These are phyloP conservation scores for Phycomyces nitens DNA, from an alignment of 192 early-diverging fungal species.

Conservation along the genomic window DNA sequence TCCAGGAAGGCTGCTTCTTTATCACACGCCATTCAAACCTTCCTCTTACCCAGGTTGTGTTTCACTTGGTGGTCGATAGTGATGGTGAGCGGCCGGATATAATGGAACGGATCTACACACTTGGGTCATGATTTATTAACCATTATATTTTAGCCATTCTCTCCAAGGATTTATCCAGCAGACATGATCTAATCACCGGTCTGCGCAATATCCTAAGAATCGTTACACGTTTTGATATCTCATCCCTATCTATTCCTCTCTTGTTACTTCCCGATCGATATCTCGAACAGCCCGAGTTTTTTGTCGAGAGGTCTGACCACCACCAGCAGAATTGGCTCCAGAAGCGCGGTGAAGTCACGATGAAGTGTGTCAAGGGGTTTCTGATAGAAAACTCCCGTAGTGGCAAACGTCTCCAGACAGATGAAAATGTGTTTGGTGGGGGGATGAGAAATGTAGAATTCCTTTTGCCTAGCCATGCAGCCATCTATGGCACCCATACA, in stretches of 20 bases:
- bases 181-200: conserved; percentile 49
- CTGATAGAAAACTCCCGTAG: conserved; percentile 53
- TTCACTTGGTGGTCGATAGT: conserved; percentile 65
- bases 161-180: conserved; percentile 20
- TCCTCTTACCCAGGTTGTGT: conserved; percentile 67
- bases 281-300: conserved; percentile 24
- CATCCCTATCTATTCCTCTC: conserved; percentile 59
- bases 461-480: conserved; percentile 40
- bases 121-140: no score
- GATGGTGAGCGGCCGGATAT: conserved; percentile 47
- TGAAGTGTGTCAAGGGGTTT: conserved; percentile 53
- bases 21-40: conserved; percentile 75
- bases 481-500: conserved; percentile 13
- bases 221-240: conserved; percentile 59
- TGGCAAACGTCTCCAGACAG: conserved; percentile 41
- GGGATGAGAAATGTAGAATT: conserved; percentile 49
- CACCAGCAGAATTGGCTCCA: conserved; percentile 39
- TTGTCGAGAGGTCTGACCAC: conserved; percentile 21
- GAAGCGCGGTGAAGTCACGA: conserved; percentile 42
- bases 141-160: no score
- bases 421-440: conserved; percentile 28
- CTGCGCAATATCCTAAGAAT: conserved; percentile 60
- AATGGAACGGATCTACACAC: no score
- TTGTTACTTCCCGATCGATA: conserved; percentile 55
- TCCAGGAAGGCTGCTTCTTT: conserved; percentile 70